Base-by-base conservation (phyloP, 2,329 filamentous ascomycete genomes). In the Aureobasidium sp. region DNA sequence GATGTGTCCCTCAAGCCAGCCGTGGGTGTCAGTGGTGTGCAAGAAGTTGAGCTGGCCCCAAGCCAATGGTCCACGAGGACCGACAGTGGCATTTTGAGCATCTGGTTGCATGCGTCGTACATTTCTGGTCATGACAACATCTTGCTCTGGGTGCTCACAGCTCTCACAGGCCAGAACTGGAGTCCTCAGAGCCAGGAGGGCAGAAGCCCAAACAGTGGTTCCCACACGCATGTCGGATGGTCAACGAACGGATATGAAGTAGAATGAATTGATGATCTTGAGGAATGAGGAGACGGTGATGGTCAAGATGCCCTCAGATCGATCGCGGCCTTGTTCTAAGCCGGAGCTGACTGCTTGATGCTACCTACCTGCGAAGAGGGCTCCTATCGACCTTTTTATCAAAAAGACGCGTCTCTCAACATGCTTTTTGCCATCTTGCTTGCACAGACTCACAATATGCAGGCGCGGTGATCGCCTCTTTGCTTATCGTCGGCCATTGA, bases 1-100 rank as follows among this genome's bases (percentile, higher is more conserved):
- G 17, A 53, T 53, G 17, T 85, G 82, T 3, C 82, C 82, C 67
- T 83, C 80, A 29, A 65, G 58, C 64, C 64, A 60, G 20, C 53
- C 82, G 68, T 85, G 83, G 0, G 82, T 84, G 65, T 86, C 83
- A 2, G 82, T 85, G 1, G 83, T 86, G 66, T 86, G 84, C 27
- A 87, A 77, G 74, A 96, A 83, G 67, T 87, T 87, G 67, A 87
- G 71, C 69, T 87, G 82, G 2, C 84, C 84, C 84, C 84, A 87
- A 76, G 83, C 81, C 8, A 86, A 73, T 22, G 72, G 75, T 17
- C 66, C 71, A 44, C 68, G 72, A 3, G 76, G 76, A 12, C 66
- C 65, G 5, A 70, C 69, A 2, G 73, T 73, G 0, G 76, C 71
- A 56, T 74, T 75, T 60, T 72, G 72, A 15, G 77, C 74, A 61